Evolutionary conservation across 2,329 filamentous ascomycete species (phyloP), one percentile per base, ranked within the genome.

Genomic region (Fusarium sp.): DNA sequence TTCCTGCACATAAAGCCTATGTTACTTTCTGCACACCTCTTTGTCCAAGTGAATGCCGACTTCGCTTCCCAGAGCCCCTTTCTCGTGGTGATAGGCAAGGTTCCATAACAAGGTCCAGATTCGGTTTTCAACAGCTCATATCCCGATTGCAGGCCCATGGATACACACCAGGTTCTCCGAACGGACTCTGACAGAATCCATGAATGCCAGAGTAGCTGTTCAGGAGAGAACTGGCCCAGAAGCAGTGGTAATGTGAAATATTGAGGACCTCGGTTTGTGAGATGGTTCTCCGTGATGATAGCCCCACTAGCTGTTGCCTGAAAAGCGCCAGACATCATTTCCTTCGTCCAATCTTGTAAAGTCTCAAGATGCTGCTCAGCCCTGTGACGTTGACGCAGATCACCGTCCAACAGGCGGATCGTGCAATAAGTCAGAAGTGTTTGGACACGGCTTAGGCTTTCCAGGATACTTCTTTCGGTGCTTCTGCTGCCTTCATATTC

Each of bases 141-240:
- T 7, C 71, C 59, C 15, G 68, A 64, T 35, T 74, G 57, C 5
- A 77, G 62, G n/a, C 71, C 62, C 29, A 67, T 64, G 0, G 68
- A 71, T 12, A 79, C 42, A 27, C 75, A 58, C 72, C 77, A 80
- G 2, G 77, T 79, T 14, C 79, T 75, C 10, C 79, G 70, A n/a
- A 79, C 59, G 27, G 73, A 76, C 60, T 80, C 79, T 6, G 78
- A 70, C 3, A 80, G 52, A 25, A 80, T 74, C 79, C 79, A 80
- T 7, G 77, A 71, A 36, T 79, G 71, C 78, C 78, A 80, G 1
- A 75, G 47, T 27, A 70, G 66, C 13, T 71, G 54, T 25, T 70
- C 69, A 5, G 53, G 62, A 0, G 65, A 62, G 14, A 54, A 56
- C n/a, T 58, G 64, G 4, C 55, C 59, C 13, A 61, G 59, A 2